A percentile compares a stretch with the other conserved stretches of the same genome.
These are phyloP conservation scores for Boletus barrowsii DNA, from an alignment of 768 basidiomycete species.

Conservation along the genomic window DNA sequence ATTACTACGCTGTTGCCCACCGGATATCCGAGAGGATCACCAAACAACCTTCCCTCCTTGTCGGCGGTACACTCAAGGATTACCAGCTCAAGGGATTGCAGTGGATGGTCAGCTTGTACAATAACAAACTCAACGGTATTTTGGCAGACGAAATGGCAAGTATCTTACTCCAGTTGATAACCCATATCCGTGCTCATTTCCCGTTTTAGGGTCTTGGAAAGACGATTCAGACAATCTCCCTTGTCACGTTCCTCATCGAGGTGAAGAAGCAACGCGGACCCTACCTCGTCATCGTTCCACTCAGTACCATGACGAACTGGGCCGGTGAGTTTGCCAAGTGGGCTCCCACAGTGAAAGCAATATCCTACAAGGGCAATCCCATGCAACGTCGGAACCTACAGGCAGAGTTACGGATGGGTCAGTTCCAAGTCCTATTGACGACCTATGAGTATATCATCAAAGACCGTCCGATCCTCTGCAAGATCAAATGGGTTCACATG, in stretches of 20 bases:
- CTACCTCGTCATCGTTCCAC: slow-evolving; percentile 91
- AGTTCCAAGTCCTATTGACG: slow-evolving; percentile 91
- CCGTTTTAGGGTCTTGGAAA: slow-evolving; percentile 81
- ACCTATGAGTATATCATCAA: slow-evolving; percentile 99
- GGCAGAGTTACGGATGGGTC: slow-evolving; percentile 67
- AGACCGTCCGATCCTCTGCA: slow-evolving; percentile 85
- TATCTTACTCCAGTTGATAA: slow-evolving; percentile 1
- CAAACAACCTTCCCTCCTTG: slow-evolving; percentile 67
- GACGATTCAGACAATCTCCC: slow-evolving; percentile 91
- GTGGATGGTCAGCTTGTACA: slow-evolving; percentile 98
- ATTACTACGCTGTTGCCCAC: slow-evolving; percentile 97
- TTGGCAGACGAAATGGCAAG: slow-evolving; percentile 90
- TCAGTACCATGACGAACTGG: slow-evolving; percentile 98
- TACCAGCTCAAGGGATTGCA: slow-evolving; percentile 94
- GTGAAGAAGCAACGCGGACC: slow-evolving; percentile 87
- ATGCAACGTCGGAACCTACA: slow-evolving; percentile 76
- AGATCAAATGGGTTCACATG: slow-evolving; percentile 96
- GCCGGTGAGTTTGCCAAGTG: slow-evolving; percentile 95
- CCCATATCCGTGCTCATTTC: slow-evolving; percentile 8
- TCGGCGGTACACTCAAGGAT: slow-evolving; percentile 90
- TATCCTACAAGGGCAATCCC: slow-evolving; percentile 93
- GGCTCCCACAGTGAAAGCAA: slow-evolving; percentile 77
- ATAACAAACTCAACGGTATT: slow-evolving; percentile 93
- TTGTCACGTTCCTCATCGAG: slow-evolving; percentile 94
- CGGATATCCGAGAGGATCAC: slow-evolving; percentile 82